These are phyloP conservation scores for Pseudophaeomoniella oleicola DNA, from an alignment of 2,329 filamentous ascomycete genomes.

Conservation along the genomic window DNA sequence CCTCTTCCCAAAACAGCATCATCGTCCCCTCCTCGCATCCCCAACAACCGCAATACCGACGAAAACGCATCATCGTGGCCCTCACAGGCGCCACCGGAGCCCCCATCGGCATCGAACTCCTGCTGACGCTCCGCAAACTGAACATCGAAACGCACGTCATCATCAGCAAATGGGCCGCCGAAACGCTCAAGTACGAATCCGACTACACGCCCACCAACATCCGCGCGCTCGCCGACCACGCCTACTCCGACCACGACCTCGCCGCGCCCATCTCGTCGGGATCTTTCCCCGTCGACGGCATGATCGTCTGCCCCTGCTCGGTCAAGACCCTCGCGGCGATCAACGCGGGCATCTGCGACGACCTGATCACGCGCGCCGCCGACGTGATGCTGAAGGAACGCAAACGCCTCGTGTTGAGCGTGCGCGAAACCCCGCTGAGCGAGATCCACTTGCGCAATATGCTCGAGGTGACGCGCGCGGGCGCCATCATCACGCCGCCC, in stretches of 20 bases:
- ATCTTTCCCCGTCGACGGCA: constrained; percentile 19
- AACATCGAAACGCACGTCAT: constrained; percentile 15
- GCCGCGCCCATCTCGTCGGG: constrained; percentile 13
- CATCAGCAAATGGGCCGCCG: constrained; percentile 16
- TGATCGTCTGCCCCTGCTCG: constrained; percentile 30
- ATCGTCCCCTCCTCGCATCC: too few species aligned
- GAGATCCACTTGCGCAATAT: constrained; percentile 8
- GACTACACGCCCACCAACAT: constrained; percentile 5
- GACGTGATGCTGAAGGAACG: constrained; percentile 29
- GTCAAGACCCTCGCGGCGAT: constrained; percentile 31
- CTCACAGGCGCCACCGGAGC: constrained; percentile 19
- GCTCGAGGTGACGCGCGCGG: constrained; percentile 8
- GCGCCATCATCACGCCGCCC: constrained; percentile 30
- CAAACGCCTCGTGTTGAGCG: constrained; percentile 19
- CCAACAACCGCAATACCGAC: too few species aligned
- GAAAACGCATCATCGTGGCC: constrained; percentile 13
- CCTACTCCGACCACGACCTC: constrained; percentile 13
- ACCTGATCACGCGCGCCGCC: constrained; percentile 26
- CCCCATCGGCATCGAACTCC: constrained; percentile 12
- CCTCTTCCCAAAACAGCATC: too few species aligned
- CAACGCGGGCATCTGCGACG: constrained; percentile 22
- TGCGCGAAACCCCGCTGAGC: constrained; percentile 23
- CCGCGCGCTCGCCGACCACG: constrained; percentile 4
- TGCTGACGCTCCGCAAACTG: constrained; percentile 12
- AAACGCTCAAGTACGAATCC: constrained; percentile 12